These are phyloP conservation scores for Micractinium conductrix DNA, from an alignment of 139 green algal genomes.

Conservation along the genomic window DNA sequence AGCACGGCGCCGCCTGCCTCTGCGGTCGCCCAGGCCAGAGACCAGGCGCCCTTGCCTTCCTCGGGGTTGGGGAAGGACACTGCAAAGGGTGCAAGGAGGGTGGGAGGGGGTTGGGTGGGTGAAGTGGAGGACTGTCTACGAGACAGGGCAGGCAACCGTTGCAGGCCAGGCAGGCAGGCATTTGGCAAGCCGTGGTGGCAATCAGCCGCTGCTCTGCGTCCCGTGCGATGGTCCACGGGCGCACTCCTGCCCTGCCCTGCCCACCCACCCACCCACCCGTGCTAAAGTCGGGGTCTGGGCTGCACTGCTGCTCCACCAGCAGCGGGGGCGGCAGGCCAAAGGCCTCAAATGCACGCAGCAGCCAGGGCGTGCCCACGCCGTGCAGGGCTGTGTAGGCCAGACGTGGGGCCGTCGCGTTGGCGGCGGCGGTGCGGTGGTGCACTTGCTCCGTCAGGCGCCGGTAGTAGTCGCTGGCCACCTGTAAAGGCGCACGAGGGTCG, in stretches of 20 bases:
- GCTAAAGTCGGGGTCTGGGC: conserved; percentile 80
- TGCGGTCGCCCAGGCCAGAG: conserved; percentile 60
- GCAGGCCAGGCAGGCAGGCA: no score
- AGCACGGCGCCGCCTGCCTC: conserved; percentile 46
- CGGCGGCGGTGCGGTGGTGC: conserved; percentile 18
- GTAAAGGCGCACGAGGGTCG: not conserved
- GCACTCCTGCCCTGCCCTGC: no score
- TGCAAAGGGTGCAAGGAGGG: not conserved
- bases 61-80: conserved; percentile 82
- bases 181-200: no score
- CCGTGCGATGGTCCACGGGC: no score
- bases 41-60: conserved; percentile 76
- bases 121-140: not conserved
- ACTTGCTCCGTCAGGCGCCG: conserved; percentile 34
- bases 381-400: conserved; percentile 82
- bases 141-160: not conserved
- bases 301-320: conserved; percentile 61
- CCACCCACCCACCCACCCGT: conserved; percentile 37
- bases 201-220: no score
- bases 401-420: conserved; percentile 40
- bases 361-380: conserved; percentile 65
- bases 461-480: conserved; percentile 61
- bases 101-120: not conserved
- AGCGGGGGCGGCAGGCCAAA: conserved; percentile 64
- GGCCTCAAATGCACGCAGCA: conserved; percentile 53